Percentiles rank a stretch among this genome's conserved stretches.
phyloP scores from a whole-genome alignment of 768 basidiomycete species.

The Tricholoma sp. region DNA sequence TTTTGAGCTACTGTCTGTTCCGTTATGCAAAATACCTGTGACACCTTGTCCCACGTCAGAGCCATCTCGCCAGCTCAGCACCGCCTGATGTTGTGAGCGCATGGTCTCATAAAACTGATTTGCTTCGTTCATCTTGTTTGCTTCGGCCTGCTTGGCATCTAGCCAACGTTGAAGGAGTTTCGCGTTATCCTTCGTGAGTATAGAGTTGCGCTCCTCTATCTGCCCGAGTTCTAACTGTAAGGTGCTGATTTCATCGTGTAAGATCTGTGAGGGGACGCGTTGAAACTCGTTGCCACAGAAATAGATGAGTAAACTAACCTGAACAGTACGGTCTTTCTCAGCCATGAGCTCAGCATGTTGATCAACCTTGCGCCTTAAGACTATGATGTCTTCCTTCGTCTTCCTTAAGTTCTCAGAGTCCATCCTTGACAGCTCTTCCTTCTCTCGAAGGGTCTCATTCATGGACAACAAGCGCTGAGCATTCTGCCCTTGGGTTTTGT shows the following conservation, averaged over 20 bases:
- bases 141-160: conserved; percentile 89
- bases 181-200: conserved; percentile 89
- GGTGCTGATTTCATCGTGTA: conserved; percentile 93
- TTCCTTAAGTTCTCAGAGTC: conserved; percentile 79
- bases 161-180: conserved; percentile 95
- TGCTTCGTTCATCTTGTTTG: conserved; percentile 92
- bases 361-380: conserved; percentile 69
- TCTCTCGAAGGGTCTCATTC: conserved; percentile 92
- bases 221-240: conserved; percentile 88
- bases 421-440: conserved; percentile 81
- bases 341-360: conserved; percentile 82
- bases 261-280: conserved; percentile 46
- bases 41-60: conserved; percentile 19
- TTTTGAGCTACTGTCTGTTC: conserved; percentile 26
- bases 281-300: neutral
- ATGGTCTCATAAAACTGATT: conserved; percentile 87
- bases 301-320: conserved; percentile 46
- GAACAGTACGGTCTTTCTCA: conserved; percentile 85
- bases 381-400: conserved; percentile 66
- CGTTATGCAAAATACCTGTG: conserved; percentile 17
- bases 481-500: conserved; percentile 95
- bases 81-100: conserved; percentile 66
- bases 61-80: conserved; percentile 51
- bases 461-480: conserved; percentile 88
- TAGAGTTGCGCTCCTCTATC: conserved; percentile 81